Percentiles rank a stretch among this genome's conserved stretches.
These are phyloP conservation scores for Diaporthe eres DNA, from an alignment of 2,329 filamentous ascomycete species.

Conservation along the genomic window DNA sequence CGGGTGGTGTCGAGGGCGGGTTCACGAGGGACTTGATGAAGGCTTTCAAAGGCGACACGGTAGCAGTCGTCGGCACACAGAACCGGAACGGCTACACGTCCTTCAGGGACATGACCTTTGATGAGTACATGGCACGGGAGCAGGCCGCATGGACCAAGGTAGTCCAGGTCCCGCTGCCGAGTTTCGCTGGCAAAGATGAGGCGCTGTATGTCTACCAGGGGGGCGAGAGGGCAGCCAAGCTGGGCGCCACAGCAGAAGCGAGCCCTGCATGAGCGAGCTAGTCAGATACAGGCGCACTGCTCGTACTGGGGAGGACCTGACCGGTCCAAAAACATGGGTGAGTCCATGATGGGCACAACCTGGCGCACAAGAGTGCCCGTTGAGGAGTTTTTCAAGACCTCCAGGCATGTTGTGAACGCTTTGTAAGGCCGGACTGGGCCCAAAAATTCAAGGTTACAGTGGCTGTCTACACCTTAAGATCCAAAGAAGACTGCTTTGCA, in stretches of 20 bases:
- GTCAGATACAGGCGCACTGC: background rate
- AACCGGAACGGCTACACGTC: slow-evolving; percentile 82
- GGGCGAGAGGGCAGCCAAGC: slow-evolving; percentile 53
- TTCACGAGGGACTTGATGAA: slow-evolving; percentile 76
- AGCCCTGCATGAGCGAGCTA: background rate
- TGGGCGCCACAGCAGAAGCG: slow-evolving; percentile 2
- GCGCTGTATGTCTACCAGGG: slow-evolving; percentile 77
- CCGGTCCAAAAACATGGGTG: background rate
- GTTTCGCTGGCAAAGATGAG: slow-evolving; percentile 84
- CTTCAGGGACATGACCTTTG: slow-evolving; percentile 74
- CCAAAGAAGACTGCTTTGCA: background rate
- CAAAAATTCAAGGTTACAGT: too few species aligned
- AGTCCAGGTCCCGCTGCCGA: slow-evolving; percentile 77
- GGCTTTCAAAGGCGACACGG: slow-evolving; percentile 73
- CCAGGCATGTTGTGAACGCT: too few species aligned
- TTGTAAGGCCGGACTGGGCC: background rate
- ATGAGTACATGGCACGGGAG: slow-evolving; percentile 74
- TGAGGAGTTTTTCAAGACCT: too few species aligned
- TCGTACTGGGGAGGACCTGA: background rate
- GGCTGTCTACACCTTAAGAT: background rate
- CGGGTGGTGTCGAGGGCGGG: slow-evolving; percentile 72
- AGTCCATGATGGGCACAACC: too few species aligned
- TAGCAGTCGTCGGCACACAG: slow-evolving; percentile 82
- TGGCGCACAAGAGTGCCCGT: too few species aligned
- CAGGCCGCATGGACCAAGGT: slow-evolving; percentile 70